Base-by-base conservation (phyloP, 352 stramenopile species). In the Phytopythium mirpurense region DNA sequence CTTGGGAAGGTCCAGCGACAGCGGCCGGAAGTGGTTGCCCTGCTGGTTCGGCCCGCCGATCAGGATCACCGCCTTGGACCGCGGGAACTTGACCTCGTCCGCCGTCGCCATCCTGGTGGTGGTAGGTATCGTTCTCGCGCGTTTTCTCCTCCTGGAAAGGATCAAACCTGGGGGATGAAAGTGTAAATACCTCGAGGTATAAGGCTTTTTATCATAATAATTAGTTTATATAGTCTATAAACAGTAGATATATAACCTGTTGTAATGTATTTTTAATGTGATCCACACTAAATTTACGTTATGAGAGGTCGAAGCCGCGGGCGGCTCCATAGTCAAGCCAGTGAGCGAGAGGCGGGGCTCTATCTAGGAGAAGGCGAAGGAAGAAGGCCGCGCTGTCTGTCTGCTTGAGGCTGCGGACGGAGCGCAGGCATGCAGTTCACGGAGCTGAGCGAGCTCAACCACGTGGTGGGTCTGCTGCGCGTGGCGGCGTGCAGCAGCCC, bases 371-470 rank as follows among this genome's bases (percentile, higher is more conserved):
- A 3, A 40, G 35, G 35, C 1, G 21, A 41, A 41, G 29, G 29
- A 32, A 32, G 29, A 32, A 32, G 5, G 29, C 29, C 5, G 29
- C 29, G 29, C 29, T 5, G 5, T 5, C 29, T 32, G 29, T 32
- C 29, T n/a, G n/a, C n/a, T n/a, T n/a, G n/a, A n/a, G n/a, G n/a
- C n/a, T n/a, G n/a, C n/a, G n/a, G 29, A 32, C 29, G 24, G 15
- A 21, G 41, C 40, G n/a, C n/a, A n/a, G n/a, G n/a, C 35, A 95
- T 95, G 85, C 85, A 95, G 83, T 90, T 95, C 54, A 92, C 85
- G 21, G 85, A 95, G 71, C 67, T 93, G 42, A 95, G 85, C 53
- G 85, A 95, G 65, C 66, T 95, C 5, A 90, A 88, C 65, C 74
- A 86, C 56, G 67, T 92, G 43, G 84, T 95, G 42, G 78, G 73